phyloP scores from a whole-genome alignment of 2,329 filamentous ascomycete genomes.

The Aspergillus hiratsukae region DNA sequence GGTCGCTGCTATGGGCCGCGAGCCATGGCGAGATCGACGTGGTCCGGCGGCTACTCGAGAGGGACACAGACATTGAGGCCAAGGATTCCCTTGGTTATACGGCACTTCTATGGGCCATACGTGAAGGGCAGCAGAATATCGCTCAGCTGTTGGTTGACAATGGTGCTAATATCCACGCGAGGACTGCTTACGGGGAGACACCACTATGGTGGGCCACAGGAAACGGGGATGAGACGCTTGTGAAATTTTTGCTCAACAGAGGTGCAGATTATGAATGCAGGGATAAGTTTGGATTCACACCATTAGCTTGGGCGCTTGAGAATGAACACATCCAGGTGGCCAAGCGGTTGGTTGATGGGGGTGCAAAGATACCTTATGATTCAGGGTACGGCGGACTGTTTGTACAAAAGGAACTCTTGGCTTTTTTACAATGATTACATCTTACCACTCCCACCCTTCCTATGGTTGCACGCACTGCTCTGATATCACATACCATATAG shows the following conservation, averaged over 20 bases:
- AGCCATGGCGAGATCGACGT: neutral
- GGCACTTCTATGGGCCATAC: too few relatives aligned
- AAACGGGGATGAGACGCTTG: neutral
- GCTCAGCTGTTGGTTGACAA: too few relatives aligned
- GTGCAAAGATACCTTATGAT: too few relatives aligned
- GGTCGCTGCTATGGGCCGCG: conserved; percentile 1
- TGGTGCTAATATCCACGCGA: too few relatives aligned
- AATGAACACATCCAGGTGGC: neutral
- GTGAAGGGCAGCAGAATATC: too few relatives aligned
- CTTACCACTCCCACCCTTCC: too few relatives aligned
- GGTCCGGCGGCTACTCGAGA: neutral
- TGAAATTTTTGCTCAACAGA: neutral
- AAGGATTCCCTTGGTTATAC: neutral
- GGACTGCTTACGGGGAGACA: neutral
- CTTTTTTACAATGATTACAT: too few relatives aligned
- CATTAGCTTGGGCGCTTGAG: neutral
- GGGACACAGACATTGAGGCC: neutral
- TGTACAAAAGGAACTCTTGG: too few relatives aligned
- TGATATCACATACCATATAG: too few relatives aligned
- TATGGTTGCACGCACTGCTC: too few relatives aligned
- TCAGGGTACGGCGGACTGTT: too few relatives aligned
- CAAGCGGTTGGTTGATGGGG: neutral
- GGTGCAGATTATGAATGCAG: neutral
- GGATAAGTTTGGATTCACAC: neutral
- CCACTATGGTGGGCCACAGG: neutral